These are phyloP conservation scores for Phoma herbarum DNA, from an alignment of 2,329 filamentous ascomycete species.

Conservation along the genomic window DNA sequence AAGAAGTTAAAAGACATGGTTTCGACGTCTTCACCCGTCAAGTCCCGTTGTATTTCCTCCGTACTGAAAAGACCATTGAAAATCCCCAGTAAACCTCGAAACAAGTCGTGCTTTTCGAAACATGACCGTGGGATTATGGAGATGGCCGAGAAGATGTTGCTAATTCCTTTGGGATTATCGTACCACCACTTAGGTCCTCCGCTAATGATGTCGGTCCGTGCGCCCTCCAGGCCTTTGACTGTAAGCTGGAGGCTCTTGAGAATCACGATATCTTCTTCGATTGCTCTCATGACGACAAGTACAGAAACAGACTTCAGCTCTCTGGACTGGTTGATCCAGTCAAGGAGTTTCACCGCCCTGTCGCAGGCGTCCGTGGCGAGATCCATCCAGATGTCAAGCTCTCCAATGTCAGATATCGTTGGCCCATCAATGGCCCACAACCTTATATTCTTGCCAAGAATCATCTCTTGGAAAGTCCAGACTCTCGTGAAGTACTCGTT, in stretches of 20 bases:
- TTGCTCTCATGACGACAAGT: background rate
- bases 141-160: constrained; percentile 2
- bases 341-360: background rate
- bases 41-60: background rate
- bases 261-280: background rate
- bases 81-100: background rate
- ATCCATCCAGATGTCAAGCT: background rate
- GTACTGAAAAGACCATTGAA: background rate
- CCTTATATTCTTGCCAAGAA: background rate
- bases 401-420: background rate
- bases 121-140: background rate
- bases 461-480: constrained; percentile 1
- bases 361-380: background rate
- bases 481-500: background rate
- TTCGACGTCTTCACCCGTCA: background rate
- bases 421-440: background rate
- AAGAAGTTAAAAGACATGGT: constrained; percentile 1
- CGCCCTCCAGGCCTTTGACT: background rate
- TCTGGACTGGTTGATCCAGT: background rate
- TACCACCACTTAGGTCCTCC: background rate
- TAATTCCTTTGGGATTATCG: background rate
- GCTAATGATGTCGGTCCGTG: background rate
- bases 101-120: background rate
- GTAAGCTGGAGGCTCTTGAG: background rate
- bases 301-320: background rate